Base-by-base conservation (phyloP, 2,329 filamentous ascomycete species). In the Harringtonia lauricola region DNA sequence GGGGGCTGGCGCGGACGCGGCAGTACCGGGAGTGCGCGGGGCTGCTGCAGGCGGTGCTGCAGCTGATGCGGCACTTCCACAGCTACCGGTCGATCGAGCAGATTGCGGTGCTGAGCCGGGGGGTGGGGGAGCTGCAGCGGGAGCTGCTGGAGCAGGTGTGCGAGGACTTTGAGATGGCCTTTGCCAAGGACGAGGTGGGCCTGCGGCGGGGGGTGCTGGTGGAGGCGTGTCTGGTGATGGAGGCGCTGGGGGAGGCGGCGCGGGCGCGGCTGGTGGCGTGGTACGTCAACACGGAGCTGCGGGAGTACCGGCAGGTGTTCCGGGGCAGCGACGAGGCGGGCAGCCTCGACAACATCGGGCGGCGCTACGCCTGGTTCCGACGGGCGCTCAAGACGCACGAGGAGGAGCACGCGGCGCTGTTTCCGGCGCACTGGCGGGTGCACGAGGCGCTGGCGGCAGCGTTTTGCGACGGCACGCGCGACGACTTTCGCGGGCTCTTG, bases 21-120 rank as follows among this genome's bases (percentile, higher is more conserved):
- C 92, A 98, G 62, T 98, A 98, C 61, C 74, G 86, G 51, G 92
- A 98, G 61, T 96, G 92, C 59, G 89, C 90, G 15, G 88, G 94
- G 55, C 71, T 98, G 47, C 70, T 98, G 45, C 87, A 95, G 66
- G 92, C 92, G 10, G 92, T 98, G 28, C 76, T 98, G 46, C 92
- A 98, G 72, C 79, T 98, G 37, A 95, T 96, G 85, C 86, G 86
- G 52, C 89, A 98, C 65, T 98, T 98, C 74, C 94, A 95, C 66
- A 94, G 86, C 63, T 98, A 96, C 62, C 74, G 92, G 47, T 95
- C 88, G 54, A 96, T 98, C 54, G 90, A 96, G 59, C 92, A 98
- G 71, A 96, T 98, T 59, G 92, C 92, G 24, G 85, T 85, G 1
- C 71, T 98, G 50, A 94, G 87, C 58, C 80, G 87, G 41, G 94